These are phyloP conservation scores for Tillandsia leiboldiana DNA, from an alignment of 176 grass and related monocot species.

Conservation along the genomic window DNA sequence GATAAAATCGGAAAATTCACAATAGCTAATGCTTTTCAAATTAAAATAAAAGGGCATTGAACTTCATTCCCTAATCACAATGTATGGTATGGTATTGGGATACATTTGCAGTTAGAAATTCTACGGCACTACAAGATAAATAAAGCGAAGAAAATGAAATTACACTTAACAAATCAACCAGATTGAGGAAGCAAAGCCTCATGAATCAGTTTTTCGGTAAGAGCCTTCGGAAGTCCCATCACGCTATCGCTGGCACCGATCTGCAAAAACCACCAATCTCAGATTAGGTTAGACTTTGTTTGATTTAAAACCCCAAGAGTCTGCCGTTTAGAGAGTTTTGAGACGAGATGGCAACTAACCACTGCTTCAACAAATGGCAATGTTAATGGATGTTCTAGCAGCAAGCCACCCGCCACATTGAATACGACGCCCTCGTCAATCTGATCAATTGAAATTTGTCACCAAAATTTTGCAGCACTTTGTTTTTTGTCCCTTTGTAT, in stretches of 20 bases:
- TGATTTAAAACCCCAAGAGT: constrained; percentile 6
- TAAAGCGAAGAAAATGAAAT: background rate
- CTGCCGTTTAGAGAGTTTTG: background rate
- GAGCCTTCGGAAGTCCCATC: constrained; percentile 72
- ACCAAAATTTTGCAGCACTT: background rate
- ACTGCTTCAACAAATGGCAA: constrained; percentile 94
- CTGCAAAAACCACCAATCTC: constrained; percentile 17
- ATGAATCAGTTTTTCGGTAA: constrained; percentile 56
- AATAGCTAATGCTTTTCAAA: too few species aligned
- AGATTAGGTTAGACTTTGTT: background rate
- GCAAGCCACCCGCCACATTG: constrained; percentile 73
- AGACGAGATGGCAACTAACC: constrained; percentile 32
- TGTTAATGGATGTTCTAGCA: constrained; percentile 74
- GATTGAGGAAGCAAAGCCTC: constrained; percentile 27
- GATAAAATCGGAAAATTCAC: too few species aligned
- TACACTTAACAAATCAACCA: constrained; percentile 1
- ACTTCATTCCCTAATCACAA: too few species aligned
- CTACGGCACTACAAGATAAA: background rate
- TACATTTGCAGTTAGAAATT: too few species aligned
- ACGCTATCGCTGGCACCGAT: constrained; percentile 74
- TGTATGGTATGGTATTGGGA: too few species aligned
- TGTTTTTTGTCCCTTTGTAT: background rate
- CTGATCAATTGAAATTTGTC: constrained; percentile 22
- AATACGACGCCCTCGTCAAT: constrained; percentile 85
- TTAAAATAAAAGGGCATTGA: too few species aligned